Conservation (phyloP, 352 stramenopile species). For the Aphanomyces euteiches region DNA sequence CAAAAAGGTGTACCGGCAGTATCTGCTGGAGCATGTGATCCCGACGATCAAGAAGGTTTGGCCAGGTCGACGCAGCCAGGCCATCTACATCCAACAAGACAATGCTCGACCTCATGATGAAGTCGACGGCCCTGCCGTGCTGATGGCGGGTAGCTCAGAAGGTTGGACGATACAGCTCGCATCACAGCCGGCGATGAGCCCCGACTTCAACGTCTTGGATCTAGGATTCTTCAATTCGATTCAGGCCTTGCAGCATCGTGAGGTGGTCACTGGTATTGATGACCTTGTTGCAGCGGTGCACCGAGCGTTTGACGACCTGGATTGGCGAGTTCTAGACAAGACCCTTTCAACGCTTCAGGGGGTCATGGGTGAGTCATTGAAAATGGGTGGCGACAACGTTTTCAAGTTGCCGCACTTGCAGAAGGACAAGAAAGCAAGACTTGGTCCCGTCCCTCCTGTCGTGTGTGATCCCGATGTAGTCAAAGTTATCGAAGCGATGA, state of each 20-base stretch:
- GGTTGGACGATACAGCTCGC: background rate
- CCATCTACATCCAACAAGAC: constrained; percentile 3
- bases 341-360: background rate
- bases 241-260: constrained; percentile 27
- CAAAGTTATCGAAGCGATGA: constrained; percentile 5
- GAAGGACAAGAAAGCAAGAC: background rate
- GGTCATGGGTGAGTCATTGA: background rate
- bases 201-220: background rate
- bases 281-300: background rate
- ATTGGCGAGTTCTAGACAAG: background rate
- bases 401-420: background rate
- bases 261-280: background rate
- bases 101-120: background rate
- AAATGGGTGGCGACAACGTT: background rate
- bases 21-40: background rate
- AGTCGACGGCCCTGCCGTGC: background rate
- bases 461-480: background rate
- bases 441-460: background rate
- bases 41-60: background rate
- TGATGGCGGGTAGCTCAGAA: background rate
- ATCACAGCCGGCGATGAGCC: background rate
- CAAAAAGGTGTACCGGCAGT: background rate
- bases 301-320: background rate
- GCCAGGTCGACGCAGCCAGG: background rate
- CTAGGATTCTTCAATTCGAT: constrained; percentile 34